Percentiles rank a stretch among this genome's conserved stretches.
phyloP scores from a whole-genome alignment of 208 protist genomes.

The Wallacemonas collosoma region DNA sequence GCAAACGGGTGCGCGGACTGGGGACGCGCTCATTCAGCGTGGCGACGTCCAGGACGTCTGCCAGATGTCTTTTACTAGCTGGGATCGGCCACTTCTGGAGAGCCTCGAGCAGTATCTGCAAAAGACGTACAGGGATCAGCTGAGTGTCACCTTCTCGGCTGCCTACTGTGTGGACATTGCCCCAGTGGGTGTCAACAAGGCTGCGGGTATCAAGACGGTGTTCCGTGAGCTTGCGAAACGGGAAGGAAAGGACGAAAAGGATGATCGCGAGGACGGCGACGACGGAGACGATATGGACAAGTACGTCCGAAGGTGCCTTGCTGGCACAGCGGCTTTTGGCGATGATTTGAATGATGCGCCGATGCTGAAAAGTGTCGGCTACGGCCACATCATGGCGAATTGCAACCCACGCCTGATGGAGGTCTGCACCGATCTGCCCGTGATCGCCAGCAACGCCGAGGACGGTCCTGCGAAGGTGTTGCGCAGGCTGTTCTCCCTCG shows the following conservation, averaged over 20 bases:
- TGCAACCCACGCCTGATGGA: slow-evolving; percentile 21
- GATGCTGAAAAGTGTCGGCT: slow-evolving; percentile 15
- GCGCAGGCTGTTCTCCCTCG: slow-evolving; percentile 4
- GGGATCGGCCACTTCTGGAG: slow-evolving; percentile 30
- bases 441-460: slow-evolving; percentile 23
- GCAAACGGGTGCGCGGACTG: slow-evolving; percentile 4
- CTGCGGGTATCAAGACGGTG: slow-evolving; percentile 21
- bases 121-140: slow-evolving; percentile 25
- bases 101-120: slow-evolving; percentile 30
- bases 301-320: slow-evolving; percentile 14
- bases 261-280: slow-evolving; percentile 12
- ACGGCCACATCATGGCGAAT: slow-evolving; percentile 22
- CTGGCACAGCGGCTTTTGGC: slow-evolving; percentile 20
- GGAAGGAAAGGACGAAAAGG: slow-evolving; percentile 26
- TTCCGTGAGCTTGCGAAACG: slow-evolving; percentile 32
- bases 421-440: slow-evolving; percentile 12
- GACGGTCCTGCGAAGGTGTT: slow-evolving; percentile 22
- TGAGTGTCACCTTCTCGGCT: slow-evolving; percentile 44
- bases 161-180: slow-evolving; percentile 14
- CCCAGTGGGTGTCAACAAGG: slow-evolving; percentile 32
- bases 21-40: slow-evolving; percentile 16
- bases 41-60: slow-evolving; percentile 14
- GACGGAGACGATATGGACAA: slow-evolving; percentile 8
- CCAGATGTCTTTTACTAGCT: slow-evolving; percentile 38
- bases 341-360: slow-evolving; percentile 25